Evolutionary conservation across 2,329 filamentous ascomycete species (phyloP), one percentile per base, ranked within the genome.

Genomic region (Emericellopsis cladophorae): DNA sequence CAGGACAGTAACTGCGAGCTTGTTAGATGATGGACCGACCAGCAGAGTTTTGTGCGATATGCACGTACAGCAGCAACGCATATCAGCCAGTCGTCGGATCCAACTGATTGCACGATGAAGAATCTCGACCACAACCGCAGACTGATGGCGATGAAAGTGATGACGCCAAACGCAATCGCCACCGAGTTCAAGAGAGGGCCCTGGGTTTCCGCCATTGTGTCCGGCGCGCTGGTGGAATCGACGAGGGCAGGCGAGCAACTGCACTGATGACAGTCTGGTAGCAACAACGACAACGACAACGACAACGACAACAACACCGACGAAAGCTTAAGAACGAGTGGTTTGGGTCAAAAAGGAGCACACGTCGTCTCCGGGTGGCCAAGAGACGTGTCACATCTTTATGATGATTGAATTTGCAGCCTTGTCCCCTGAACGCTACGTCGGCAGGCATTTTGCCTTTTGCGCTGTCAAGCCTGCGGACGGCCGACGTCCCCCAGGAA

Each of bases 51-150:
- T 23, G 10, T 31, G 6, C 9, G 24, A 24, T 9, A 2, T 34
- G 15, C 34, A 4, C 8, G 24, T 39, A 46, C 46, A 18, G 33
- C 40, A n/a, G 47, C 47, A 31, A 44, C 40, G 15, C 41, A 41
- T 18, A 49, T 49, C 18, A 49, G 43, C 14, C 56, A 51, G 48
- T 58, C 56, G 44, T 59, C 56, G 12, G 49, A 29, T 21, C 54
- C 54, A 8, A 58, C 44, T 4, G 46, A 48, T 42, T 54, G 51
- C 37, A 65, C 49, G 12, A 66, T 54, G 45, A 55, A 32, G 18
- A 39, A 59, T 14, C 64, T 55, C 18, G 63, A 55, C 46, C 60
- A 65, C 8, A 66, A 45, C 16, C 64, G 52, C 24, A 65, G 48
- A 24, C 40, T 39, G 22, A 67, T 48, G 14, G 62, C 56, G 18